These are phyloP conservation scores for Paramecium bursaria DNA, from an alignment of 73 alveolate genomes.

Conservation along the genomic window DNA sequence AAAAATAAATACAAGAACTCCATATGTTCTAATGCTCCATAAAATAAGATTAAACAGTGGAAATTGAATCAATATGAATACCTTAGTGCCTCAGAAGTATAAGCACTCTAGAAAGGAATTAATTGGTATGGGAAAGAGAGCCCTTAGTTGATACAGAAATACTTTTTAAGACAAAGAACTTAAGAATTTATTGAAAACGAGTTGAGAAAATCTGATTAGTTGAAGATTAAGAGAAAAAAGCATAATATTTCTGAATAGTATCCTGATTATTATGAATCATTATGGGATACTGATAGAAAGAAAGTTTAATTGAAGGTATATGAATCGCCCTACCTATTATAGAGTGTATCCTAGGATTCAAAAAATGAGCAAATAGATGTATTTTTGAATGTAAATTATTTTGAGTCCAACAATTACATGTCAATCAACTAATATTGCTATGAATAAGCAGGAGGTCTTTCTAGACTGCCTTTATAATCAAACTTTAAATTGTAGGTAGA, in stretches of 20 bases:
- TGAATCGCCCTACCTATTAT: no score
- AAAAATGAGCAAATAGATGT: no score
- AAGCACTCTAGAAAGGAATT: background rate
- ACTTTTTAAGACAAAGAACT: constrained; percentile 5
- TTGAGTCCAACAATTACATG: no score
- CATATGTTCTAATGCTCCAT: background rate
- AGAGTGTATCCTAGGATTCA: no score
- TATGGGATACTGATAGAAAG: constrained; percentile 37
- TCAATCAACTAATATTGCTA: no score
- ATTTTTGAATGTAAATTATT: no score
- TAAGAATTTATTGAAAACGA: constrained; percentile 18
- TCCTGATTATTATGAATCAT: constrained; percentile 23
- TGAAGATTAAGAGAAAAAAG: constrained; percentile 3
- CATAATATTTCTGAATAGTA: background rate
- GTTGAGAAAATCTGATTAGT: constrained; percentile 20
- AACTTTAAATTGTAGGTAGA: no score
- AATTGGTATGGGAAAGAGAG: constrained; percentile 40
- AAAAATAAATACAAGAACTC: constrained; percentile 49
- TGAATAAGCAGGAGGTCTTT: no score
- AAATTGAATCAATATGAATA: constrained; percentile 29
- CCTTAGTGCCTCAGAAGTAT: background rate
- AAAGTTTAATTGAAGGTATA: constrained; percentile 44
- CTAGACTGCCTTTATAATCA: no score
- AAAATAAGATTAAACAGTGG: constrained; percentile 4
- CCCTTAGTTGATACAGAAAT: constrained; percentile 5